Percentiles rank a stretch among this genome's conserved stretches.
phyloP scores from a whole-genome alignment of 2,329 filamentous ascomycete species.

The Mariannaea sp. region DNA sequence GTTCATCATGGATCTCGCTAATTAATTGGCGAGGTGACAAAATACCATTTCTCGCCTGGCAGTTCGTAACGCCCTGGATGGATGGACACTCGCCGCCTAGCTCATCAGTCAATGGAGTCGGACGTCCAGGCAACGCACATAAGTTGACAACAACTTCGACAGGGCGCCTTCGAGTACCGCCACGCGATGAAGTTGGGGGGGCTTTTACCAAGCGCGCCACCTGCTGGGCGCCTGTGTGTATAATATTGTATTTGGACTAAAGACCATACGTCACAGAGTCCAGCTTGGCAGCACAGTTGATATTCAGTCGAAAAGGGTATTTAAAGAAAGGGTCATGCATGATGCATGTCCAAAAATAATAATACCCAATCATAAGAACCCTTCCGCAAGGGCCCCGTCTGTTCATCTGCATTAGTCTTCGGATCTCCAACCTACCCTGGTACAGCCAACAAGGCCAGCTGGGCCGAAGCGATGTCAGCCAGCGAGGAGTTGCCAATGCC shows the following conservation, averaged over 20 bases:
- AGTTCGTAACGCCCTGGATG: background rate
- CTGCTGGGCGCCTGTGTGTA: no score
- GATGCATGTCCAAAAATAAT: conserved; percentile 20
- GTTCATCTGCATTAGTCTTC: conserved; percentile 14
- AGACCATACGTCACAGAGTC: conserved; percentile 15
- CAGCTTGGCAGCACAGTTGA: conserved; percentile 6
- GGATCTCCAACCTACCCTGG: conserved; percentile 2
- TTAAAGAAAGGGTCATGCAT: conserved; percentile 17
- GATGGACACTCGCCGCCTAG: background rate
- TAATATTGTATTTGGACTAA: no score
- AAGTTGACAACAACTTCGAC: background rate
- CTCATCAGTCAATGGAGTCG: conserved; percentile 5
- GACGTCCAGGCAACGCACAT: conserved; percentile 10
- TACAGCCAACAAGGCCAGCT: background rate
- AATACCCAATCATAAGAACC: conserved; percentile 3
- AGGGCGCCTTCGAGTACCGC: no score
- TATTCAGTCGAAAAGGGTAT: background rate
- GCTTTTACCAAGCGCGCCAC: no score
- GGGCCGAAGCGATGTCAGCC: background rate
- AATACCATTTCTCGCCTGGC: background rate
- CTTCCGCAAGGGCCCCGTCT: conserved; percentile 2
- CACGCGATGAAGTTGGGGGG: no score
- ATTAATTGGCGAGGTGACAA: conserved; percentile 6
- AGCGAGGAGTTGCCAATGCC: background rate
- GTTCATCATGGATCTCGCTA: conserved; percentile 33